Base-by-base conservation (phyloP, 495 filamentous ascomycete species). In the Tuber indicum region DNA sequence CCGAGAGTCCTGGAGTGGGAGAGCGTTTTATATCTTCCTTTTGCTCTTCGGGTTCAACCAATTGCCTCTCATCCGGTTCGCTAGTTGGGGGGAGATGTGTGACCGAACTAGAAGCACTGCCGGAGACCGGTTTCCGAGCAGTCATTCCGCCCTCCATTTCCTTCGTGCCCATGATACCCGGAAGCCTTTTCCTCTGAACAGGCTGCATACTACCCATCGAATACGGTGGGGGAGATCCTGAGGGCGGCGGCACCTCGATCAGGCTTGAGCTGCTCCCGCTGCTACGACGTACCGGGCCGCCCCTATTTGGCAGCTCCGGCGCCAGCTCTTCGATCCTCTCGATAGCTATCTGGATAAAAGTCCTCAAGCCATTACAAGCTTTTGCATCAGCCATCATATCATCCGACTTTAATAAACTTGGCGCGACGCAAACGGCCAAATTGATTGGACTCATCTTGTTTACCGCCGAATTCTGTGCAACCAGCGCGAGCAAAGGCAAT, bases 401-500 rank as follows among this genome's bases (percentile, higher is more conserved):
- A 84, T 82, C 86, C 79, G 72, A 87, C 69, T 71, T 74, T 7
- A 81, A 72, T 9, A 84, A 73, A 71, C 80, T 85, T 21, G 87
- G 86, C 0, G 85, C 85, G 70, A 89, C 85, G 78, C 88, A 88
- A 41, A 88, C 85, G 16, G 87, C 85, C 16, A 89, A 81, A 47
- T 89, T 89, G 72, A 84, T 84, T 0, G 87, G 75, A 17, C 82
- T 86, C 88, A 89, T 89, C 75, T 88, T 87, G 80, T 89, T 89
- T 66, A 84, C 79, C 23, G 84, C 81, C 42, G 85, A 76, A 47
- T 85, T 83, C 36, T 82, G 81, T 3, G 87, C 82, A 17, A 89
- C 84, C 10, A 81, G 82, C n/a, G 85, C 82, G 0, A 89, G 82
- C 8, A 89, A 76, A 1, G 88, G 88, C n/a, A 89, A 81, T 9